Percentiles rank a stretch among this genome's conserved stretches.
phyloP scores from a whole-genome alignment of 192 early-diverging fungal species.

The Podila epicladia region DNA sequence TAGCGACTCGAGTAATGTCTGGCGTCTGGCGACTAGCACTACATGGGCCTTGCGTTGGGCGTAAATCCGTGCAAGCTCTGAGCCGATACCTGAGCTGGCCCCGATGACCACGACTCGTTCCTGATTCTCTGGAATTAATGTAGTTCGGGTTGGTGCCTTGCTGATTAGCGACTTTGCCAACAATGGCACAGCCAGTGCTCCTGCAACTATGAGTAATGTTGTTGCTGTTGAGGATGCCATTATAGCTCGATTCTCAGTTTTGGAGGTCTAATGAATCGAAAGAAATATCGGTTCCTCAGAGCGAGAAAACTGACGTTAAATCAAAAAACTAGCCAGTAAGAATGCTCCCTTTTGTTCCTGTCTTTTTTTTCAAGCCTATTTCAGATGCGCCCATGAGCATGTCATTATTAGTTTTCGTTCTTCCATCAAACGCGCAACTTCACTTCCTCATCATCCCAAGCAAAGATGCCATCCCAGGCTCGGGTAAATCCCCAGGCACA shows the following conservation, averaged over 20 bases:
- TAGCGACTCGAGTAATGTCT: conserved; percentile 58
- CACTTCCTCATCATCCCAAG: background rate
- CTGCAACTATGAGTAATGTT: background rate
- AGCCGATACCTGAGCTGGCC: conserved; percentile 82
- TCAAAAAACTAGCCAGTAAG: too few species aligned
- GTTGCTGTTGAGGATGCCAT: background rate
- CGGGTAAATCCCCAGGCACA: conserved; percentile 18
- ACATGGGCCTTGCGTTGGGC: conserved; percentile 69
- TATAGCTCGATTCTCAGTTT: too few species aligned
- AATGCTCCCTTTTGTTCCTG: background rate
- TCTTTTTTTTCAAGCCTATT: background rate
- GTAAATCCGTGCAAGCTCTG: conserved; percentile 71
- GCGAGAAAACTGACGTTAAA: background rate
- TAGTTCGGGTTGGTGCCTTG: conserved; percentile 1
- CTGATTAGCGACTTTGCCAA: background rate
- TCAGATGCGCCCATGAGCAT: background rate
- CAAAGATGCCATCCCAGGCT: conserved; percentile 35
- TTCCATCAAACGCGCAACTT: background rate
- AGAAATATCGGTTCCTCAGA: background rate
- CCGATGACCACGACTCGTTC: conserved; percentile 78
- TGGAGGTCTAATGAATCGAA: background rate
- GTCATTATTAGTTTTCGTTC: conserved; percentile 8
- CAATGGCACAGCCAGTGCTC: conserved; percentile 10
- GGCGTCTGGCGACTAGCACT: conserved; percentile 72
- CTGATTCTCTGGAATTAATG: conserved; percentile 13